Base-by-base conservation (phyloP, 805 yeast species). In the Sungouiella blattae region DNA sequence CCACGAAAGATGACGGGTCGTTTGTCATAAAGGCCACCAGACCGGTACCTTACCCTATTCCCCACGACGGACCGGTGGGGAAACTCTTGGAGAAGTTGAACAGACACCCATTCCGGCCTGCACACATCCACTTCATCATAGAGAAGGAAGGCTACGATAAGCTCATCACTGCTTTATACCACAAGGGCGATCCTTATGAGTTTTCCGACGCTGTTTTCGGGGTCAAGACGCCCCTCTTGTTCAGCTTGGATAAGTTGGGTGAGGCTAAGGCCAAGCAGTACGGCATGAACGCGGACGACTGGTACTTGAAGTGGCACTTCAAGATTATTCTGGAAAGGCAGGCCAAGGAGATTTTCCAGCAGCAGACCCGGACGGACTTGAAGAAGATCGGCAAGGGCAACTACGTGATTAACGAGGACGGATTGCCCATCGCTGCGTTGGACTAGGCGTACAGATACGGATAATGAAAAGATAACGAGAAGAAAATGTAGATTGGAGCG, bases 171-270 rank as follows among this genome's bases (percentile, higher is more conserved):
- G 55, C 55, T 14, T 38, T 50, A 28, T 49, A 49, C 35, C 36
- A 36, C 17, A 40, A 36, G 18, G 52, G 50, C 15, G 55, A 50
- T 33, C 43, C 47, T 6, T 50, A 43, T 33, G 52, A 50, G 35
- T 40, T 17, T 9, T 46, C 52, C 4, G 53, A 50, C 39, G 52
- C 53, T 6, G 53, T 49, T 4, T 49, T 50, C 30, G 55, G 53
- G 4, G 55, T 50, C 6, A 50, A 50, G 33, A 27, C 49, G 13
- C 32, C 32, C 11, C 36, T 44, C 24, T 39, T 43, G 18, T 46
- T 40, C 25, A 32, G 18, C 8, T 41, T 50, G 28, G 41, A 36
- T 20, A 40, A 34, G 26, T 33, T 50, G 28, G 49, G 52, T 9
- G 32, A 41, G 18, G 50, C 40, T 18, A 40, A 32, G 22, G 54